phyloP scores from a whole-genome alignment of 2,329 filamentous ascomycete genomes.

The Cadophora gregata region DNA sequence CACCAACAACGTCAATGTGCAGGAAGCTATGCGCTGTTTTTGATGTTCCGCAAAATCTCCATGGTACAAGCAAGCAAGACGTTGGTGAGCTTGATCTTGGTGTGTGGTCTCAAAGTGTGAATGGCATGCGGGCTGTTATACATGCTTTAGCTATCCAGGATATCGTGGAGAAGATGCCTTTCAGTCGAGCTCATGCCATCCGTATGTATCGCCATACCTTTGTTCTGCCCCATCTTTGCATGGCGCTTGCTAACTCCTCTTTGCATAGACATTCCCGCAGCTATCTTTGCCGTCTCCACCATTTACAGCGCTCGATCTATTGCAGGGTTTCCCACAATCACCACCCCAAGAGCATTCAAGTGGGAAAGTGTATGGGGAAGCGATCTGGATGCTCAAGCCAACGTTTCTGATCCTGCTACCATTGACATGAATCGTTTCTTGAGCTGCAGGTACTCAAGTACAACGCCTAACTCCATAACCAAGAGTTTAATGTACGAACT shows the following conservation, averaged over 20 bases:
- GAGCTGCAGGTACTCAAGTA: neutral
- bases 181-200: neutral
- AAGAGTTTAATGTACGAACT: neutral
- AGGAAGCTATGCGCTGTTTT: neutral
- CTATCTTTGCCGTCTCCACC: neutral
- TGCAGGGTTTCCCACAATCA: constrained; percentile 45
- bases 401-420: neutral
- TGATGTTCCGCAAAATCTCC: neutral
- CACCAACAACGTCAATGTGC: neutral
- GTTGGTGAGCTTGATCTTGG: neutral
- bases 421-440: neutral
- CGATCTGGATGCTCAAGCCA: neutral
- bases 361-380: constrained; percentile 48
- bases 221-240: neutral
- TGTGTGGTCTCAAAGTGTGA: neutral
- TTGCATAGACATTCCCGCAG: neutral
- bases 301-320: constrained; percentile 46
- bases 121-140: neutral
- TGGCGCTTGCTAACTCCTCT: neutral
- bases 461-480: neutral
- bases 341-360: constrained; percentile 47
- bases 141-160: neutral
- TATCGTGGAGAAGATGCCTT: neutral
- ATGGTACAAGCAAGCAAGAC: neutral
- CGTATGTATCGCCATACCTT: neutral